Evolutionary conservation across 345 rosid genomes (phyloP).

Genomic region (Syzygium grande): DNA sequence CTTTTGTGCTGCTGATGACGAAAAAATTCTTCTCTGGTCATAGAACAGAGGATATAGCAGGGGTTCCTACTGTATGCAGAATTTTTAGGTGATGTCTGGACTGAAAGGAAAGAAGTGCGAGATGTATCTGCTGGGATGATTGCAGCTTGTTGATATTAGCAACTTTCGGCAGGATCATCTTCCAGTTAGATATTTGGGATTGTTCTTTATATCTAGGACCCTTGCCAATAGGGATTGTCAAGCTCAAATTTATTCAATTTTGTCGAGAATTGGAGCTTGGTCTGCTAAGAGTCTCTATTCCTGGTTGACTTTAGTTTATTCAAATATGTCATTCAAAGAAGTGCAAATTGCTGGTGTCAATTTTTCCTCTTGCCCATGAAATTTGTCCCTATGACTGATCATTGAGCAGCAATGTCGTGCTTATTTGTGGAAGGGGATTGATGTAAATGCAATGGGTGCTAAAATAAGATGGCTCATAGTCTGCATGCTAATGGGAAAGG

Average conservation of each 20-base stretch:
- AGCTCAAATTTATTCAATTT: background rate
- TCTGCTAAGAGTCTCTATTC: background rate
- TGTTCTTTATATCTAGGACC: background rate
- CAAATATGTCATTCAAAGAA: background rate
- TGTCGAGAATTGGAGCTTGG: background rate
- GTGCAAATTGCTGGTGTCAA: background rate
- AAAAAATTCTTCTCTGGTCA: background rate
- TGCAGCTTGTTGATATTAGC: background rate
- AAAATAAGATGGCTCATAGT: background rate
- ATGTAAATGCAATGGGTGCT: background rate
- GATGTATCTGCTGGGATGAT: background rate
- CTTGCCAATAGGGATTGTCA: background rate
- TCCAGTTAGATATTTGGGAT: background rate
- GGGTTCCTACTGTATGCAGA: background rate
- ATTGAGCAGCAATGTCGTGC: background rate
- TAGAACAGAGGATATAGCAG: background rate
- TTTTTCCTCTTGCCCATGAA: background rate
- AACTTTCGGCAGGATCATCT: background rate
- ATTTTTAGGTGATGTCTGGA: background rate
- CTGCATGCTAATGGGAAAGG: background rate
- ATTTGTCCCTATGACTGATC: background rate
- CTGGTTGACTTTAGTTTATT: background rate
- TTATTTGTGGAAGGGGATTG: background rate
- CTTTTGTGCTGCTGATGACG: background rate
- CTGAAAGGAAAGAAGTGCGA: background rate